These are phyloP conservation scores for Stereum hirsutum DNA, from an alignment of 1,284 basidiomycete species.

Conservation along the genomic window DNA sequence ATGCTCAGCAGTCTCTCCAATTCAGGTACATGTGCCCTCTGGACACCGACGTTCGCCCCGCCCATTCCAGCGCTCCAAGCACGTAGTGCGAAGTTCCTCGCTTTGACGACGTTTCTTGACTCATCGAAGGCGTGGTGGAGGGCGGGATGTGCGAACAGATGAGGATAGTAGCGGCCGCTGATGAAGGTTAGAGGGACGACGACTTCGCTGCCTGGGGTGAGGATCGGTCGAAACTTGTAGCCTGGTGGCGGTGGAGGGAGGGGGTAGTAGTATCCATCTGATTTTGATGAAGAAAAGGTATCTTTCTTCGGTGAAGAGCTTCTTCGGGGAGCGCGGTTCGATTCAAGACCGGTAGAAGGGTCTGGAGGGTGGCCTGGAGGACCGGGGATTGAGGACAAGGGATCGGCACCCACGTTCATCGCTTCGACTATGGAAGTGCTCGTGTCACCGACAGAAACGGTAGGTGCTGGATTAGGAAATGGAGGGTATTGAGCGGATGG, in stretches of 20 bases:
- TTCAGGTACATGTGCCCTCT: too few relatives aligned
- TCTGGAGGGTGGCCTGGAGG: not conserved
- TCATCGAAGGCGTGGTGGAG: conserved; percentile 29
- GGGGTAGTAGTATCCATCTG: conserved; percentile 26
- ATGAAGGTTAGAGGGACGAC: conserved; percentile 58
- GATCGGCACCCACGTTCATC: not conserved
- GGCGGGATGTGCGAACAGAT: conserved; percentile 51
- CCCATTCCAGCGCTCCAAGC: not conserved
- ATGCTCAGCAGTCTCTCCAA: conserved; percentile 11
- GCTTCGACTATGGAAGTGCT: conserved; percentile 10
- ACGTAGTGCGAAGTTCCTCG: too few relatives aligned
- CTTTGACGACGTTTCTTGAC: conserved; percentile 5
- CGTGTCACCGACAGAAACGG: conserved; percentile 13
- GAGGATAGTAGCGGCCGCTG: conserved; percentile 68
- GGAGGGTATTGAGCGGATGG: conserved; percentile 22
- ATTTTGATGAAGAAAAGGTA: conserved; percentile 29
- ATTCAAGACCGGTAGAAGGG: not conserved
- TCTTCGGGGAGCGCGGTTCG: too few relatives aligned
- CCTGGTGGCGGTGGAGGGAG: conserved; percentile 55
- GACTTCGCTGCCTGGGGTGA: conserved; percentile 52
- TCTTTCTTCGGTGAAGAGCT: conserved; percentile 12
- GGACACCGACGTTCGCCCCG: not conserved
- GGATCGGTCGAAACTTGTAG: conserved; percentile 61
- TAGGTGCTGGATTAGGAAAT: conserved; percentile 20
- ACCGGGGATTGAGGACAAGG: not conserved